Conservation (phyloP, 352 stramenopile species). For the Phytophthora litchii region DNA sequence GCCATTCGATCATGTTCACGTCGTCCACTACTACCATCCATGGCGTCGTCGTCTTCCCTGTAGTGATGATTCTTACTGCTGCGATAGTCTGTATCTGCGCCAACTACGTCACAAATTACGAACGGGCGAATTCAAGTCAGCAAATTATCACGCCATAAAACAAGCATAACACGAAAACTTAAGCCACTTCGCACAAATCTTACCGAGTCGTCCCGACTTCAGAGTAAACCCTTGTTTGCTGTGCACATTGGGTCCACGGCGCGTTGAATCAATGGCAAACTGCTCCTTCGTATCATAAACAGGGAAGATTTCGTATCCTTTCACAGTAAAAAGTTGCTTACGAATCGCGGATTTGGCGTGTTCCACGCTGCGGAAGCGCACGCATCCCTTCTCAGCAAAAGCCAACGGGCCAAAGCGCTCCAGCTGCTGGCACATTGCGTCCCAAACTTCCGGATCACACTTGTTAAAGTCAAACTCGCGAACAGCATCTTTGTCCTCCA, state of each 20-base stretch:
- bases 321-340: conserved; percentile 49
- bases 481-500: conserved; percentile 48
- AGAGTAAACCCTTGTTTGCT: conserved; percentile 54
- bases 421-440: conserved; percentile 47
- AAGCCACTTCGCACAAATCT: conserved; percentile 28
- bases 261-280: conserved; percentile 53
- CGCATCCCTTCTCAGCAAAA: conserved; percentile 43
- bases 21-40: conserved; percentile 22
- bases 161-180: conserved; percentile 19
- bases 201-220: conserved; percentile 62
- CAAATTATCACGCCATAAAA: conserved; percentile 20
- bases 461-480: conserved; percentile 52
- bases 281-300: conserved; percentile 78
- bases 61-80: conserved; percentile 29
- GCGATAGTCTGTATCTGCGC: conserved; percentile 33
- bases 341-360: conserved; percentile 65
- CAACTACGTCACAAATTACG: conserved; percentile 33
- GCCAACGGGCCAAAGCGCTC: conserved; percentile 56
- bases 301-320: conserved; percentile 61
- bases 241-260: conserved; percentile 28
- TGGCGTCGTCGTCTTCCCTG: conserved; percentile 28
- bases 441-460: conserved; percentile 52
- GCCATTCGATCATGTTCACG: conserved; percentile 27
- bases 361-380: conserved; percentile 62
- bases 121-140: conserved; percentile 28